These are phyloP conservation scores for Pseudonectria buxi DNA, from an alignment of 2,329 filamentous ascomycete genomes.

Conservation along the genomic window DNA sequence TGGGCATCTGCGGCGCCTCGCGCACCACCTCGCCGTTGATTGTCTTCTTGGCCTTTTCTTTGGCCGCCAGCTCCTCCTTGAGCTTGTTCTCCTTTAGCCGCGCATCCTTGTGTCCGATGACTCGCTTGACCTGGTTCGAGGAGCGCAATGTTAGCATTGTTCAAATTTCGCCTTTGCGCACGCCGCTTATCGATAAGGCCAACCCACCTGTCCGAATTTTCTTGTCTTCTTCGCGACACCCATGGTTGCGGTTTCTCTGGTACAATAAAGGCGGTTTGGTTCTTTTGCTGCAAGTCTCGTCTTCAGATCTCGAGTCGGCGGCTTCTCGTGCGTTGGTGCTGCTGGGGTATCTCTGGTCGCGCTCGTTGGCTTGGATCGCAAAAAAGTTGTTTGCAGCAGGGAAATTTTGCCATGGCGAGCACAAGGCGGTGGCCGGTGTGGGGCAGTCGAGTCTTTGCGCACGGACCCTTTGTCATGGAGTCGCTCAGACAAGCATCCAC, in stretches of 20 bases:
- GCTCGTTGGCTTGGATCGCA: conserved; percentile 1
- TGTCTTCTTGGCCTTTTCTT: conserved; percentile 54
- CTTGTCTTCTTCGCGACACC: conserved; percentile 83
- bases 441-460: conserved; percentile 11
- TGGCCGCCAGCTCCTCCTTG: conserved; percentile 53
- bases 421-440: conserved; percentile 22
- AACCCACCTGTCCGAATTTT: conserved; percentile 69
- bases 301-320: not conserved
- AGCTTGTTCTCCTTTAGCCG: conserved; percentile 74
- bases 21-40: conserved; percentile 57
- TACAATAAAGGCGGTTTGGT: not conserved
- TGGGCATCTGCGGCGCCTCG: conserved; percentile 76
- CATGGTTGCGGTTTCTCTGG: conserved; percentile 46
- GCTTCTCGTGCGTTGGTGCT: not conserved
- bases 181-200: conserved; percentile 23
- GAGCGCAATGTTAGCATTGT: conserved; percentile 5
- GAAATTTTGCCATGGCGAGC: conserved; percentile 22
- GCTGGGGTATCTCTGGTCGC: conserved; percentile 3
- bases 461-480: conserved; percentile 18
- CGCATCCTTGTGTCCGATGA: conserved; percentile 75
- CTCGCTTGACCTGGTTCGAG: conserved; percentile 58
- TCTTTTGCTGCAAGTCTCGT: no score
- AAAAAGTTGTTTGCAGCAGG: conserved; percentile 18
- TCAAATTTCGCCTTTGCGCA: conserved; percentile 14
- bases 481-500: conserved; percentile 5